Evolutionary conservation across 805 yeast genomes (phyloP), one percentile per base, ranked within the genome.

Genomic region (Candida ortonii): DNA sequence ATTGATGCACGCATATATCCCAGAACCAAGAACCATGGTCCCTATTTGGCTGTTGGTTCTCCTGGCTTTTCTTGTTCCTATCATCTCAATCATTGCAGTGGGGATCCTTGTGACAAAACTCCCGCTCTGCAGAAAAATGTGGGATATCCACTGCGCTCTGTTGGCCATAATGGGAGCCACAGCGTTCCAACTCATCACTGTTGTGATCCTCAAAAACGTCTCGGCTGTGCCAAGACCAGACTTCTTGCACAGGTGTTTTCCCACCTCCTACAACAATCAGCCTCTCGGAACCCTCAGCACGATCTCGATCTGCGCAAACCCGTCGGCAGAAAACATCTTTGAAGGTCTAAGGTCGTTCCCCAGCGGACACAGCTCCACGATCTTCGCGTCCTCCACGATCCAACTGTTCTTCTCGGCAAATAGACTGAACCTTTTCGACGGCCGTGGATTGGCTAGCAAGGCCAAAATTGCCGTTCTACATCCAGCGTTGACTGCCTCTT

Each of bases 311-410:
- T 76, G 81, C 49, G 59, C 71, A 1, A 62, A 69, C 16, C 48
- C 52, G 1, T 48, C 70, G 32, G 15, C 50, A 3, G 46, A 40
- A 11, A 37, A 61, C 3, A 50, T 76, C 13, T 49, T 55, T 47
- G 79, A 74, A 47, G 81, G 80, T 1, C 70, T 73, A 48, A 62
- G 78, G 43, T 70, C 77, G 17, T 73, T 78, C 30, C 81, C 81
- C 2, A 71, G 77, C 30, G 81, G 79, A 1, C 81, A 76, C 48
- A 64, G 80, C 1, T 61, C 76, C 7, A 61, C 73, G 5, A 58
- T 73, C 15, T 74, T 74, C 46, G 63, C 78, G 1, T 68, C 78
- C 1, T 60, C 67, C 39, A 59, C 64, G 1, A 50, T 63, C 13
- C 51, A 62, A 18, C 49, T 60, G 15, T 53, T 68, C 15, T 59